Evolutionary conservation across 2,329 filamentous ascomycete species (phyloP).

Genomic region (Beauveria brongniartii): DNA sequence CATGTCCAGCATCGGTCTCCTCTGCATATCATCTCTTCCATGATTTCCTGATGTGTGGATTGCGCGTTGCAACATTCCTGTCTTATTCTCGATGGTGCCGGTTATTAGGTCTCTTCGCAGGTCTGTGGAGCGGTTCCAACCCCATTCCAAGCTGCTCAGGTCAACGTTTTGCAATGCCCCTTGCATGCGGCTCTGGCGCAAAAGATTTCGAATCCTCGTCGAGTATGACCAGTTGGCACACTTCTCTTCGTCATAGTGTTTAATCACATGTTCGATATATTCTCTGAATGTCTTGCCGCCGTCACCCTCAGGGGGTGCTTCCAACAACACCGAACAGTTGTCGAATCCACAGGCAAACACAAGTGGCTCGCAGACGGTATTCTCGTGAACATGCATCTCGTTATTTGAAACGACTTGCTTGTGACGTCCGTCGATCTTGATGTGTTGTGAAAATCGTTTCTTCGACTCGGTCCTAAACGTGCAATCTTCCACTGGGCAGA

Average conservation of each 20-base stretch:
- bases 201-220: constrained; percentile 35
- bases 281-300: constrained; percentile 32
- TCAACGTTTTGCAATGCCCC: not conserved
- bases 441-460: constrained; percentile 38
- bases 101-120: constrained; percentile 38
- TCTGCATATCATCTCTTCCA: not conserved
- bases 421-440: constrained; percentile 26
- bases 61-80: not conserved
- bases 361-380: constrained; percentile 35
- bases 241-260: constrained; percentile 37
- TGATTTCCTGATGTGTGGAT: not conserved
- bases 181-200: constrained; percentile 25
- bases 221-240: constrained; percentile 37
- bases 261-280: constrained; percentile 38
- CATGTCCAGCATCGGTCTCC: not conserved
- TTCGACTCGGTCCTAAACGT: constrained; percentile 35
- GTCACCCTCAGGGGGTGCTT: constrained; percentile 32
- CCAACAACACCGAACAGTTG: constrained; percentile 35
- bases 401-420: not conserved
- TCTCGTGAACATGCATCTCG: constrained; percentile 21
- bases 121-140: constrained; percentile 32
- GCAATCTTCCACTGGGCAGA: constrained; percentile 36
- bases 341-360: constrained; percentile 42
- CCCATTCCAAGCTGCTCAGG: constrained; percentile 25
- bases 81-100: constrained; percentile 15